Percentiles rank a stretch among this genome's conserved stretches.
Evolutionary conservation across 305 asterid species (phyloP).

Genomic region (Stenogyne calaminthoides): DNA sequence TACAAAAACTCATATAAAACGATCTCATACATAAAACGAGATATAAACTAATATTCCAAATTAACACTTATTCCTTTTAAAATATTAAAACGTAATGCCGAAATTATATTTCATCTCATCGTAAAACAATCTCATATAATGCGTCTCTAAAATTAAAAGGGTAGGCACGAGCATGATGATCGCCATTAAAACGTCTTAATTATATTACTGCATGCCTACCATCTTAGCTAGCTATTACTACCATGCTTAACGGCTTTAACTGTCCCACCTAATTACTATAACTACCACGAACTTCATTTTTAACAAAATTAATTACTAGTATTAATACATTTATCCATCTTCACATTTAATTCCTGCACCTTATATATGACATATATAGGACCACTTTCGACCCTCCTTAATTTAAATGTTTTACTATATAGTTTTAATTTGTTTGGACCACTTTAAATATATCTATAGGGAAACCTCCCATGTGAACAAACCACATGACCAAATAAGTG

Average conservation of each 20-base stretch:
- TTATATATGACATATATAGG: constrained; percentile 7
- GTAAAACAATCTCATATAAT: no score
- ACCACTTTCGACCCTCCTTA: constrained; percentile 10
- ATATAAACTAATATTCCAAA: no score
- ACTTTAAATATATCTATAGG: constrained; percentile 16
- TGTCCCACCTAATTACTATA: constrained; percentile 10
- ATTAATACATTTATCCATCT: background rate
- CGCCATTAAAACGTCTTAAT: constrained; percentile 23
- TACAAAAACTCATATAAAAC: no score
- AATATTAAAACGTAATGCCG: no score
- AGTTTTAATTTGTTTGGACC: background rate
- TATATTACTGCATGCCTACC: constrained; percentile 14
- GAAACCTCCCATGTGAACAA: constrained; percentile 9
- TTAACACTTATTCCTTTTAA: no score
- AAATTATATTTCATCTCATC: no score
- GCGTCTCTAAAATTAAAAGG: background rate
- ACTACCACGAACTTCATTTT: background rate
- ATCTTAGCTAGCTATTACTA: background rate
- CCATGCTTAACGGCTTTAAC: constrained; percentile 36
- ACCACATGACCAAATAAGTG: background rate
- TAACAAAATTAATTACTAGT: background rate
- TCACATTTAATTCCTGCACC: constrained; percentile 20
- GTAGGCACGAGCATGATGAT: constrained; percentile 27
- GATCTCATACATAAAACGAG: no score
- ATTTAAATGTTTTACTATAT: background rate